Conservation (phyloP, 768 basidiomycete species). For the Pulveroboletus sp. region DNA sequence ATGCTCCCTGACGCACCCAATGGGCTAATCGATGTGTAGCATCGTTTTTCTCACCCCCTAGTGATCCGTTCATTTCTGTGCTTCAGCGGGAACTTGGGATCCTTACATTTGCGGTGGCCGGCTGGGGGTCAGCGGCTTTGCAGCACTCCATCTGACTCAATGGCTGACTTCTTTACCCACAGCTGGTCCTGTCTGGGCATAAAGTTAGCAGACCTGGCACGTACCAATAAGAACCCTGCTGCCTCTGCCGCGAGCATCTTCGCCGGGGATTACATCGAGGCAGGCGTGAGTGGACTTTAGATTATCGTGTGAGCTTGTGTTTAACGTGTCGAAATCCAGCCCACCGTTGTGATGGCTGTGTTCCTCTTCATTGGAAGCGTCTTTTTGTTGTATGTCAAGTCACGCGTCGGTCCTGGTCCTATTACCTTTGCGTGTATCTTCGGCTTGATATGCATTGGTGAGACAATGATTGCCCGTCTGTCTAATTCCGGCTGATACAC, state of each 20-base stretch:
- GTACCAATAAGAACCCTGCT: constrained; percentile 38
- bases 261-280: constrained; percentile 56
- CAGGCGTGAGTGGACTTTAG: constrained; percentile 28
- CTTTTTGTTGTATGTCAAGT: constrained; percentile 57
- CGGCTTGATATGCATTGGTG: constrained; percentile 58
- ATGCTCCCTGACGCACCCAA: background rate
- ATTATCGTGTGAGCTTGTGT: background rate
- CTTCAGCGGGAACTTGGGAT: constrained; percentile 62
- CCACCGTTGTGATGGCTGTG: constrained; percentile 53
- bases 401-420: constrained; percentile 59
- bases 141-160: background rate
- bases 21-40: constrained; percentile 34
- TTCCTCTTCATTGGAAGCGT: constrained; percentile 62
- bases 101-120: constrained; percentile 41
- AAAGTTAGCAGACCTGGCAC: constrained; percentile 54
- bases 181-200: constrained; percentile 71
- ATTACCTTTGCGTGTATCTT: constrained; percentile 54
- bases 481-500: background rate
- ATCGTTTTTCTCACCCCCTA: constrained; percentile 62
- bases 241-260: constrained; percentile 40
- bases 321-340: constrained; percentile 32
- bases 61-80: constrained; percentile 63
- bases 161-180: background rate
- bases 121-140: constrained; percentile 56
- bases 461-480: constrained; percentile 6